phyloP scores from a whole-genome alignment of 2,329 filamentous ascomycete genomes.

The Talaromyces sp. region DNA sequence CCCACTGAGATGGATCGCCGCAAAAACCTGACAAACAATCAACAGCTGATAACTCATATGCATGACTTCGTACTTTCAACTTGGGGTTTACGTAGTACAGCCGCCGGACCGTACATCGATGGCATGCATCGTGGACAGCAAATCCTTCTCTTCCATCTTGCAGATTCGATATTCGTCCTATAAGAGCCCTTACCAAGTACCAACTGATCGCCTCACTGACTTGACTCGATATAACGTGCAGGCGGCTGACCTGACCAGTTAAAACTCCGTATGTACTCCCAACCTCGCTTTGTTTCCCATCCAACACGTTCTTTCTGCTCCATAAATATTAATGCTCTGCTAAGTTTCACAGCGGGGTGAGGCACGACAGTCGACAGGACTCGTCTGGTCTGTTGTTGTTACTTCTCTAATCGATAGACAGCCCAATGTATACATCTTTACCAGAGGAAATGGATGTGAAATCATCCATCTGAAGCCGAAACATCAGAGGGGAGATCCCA shows the following conservation, averaged over 20 bases:
- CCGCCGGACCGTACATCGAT: not conserved
- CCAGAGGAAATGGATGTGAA: not conserved
- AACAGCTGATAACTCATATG: not conserved
- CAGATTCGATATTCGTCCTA: not conserved
- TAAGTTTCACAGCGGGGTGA: not conserved
- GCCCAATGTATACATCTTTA: not conserved
- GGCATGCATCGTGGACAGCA: not conserved
- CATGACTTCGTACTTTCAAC: not conserved
- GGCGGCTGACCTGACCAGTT: slow-evolving; percentile 2
- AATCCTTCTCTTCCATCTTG: not conserved
- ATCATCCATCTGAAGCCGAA: not conserved
- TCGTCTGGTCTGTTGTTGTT: not conserved
- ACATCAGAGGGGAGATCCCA: not conserved
- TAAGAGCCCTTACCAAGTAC: not conserved
- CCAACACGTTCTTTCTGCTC: not conserved
- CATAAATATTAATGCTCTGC: not conserved
- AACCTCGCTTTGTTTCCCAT: slow-evolving; percentile 3
- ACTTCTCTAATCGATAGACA: not conserved
- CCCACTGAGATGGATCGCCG: not conserved
- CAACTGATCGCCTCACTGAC: not conserved
- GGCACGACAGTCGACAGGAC: not conserved
- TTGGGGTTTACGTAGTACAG: not conserved
- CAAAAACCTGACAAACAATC: not conserved
- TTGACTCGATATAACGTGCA: not conserved
- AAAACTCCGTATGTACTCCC: not conserved